Evolutionary conservation across 2,329 filamentous ascomycete genomes (phyloP).

Genomic region (Pseudogymnoascus sp.): DNA sequence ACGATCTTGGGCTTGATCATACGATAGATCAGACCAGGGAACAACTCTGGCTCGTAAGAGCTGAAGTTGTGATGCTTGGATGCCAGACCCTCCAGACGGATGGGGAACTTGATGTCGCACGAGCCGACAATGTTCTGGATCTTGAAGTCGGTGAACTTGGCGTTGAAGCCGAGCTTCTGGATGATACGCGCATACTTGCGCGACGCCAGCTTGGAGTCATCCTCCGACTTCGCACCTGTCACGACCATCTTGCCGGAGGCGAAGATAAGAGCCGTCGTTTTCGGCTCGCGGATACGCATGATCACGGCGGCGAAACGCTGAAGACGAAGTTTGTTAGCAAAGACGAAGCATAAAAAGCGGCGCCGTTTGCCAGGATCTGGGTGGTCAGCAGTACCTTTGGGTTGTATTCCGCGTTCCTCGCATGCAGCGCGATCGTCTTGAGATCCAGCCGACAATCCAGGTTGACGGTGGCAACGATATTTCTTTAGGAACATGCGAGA

Average conservation of each 20-base stretch:
- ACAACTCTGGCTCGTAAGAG: constrained; percentile 96
- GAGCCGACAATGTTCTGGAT: constrained; percentile 99
- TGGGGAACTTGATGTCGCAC: constrained; percentile 99
- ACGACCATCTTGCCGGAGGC: constrained; percentile 99
- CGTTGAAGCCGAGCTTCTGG: constrained; percentile 98
- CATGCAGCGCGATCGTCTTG: constrained; percentile 97
- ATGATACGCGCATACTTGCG: constrained; percentile 99
- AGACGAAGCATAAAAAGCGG: constrained; percentile 35
- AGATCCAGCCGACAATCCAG: constrained; percentile 94
- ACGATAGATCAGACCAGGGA: constrained; percentile 98
- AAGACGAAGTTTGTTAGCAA: constrained; percentile 27
- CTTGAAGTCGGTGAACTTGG: constrained; percentile 99
- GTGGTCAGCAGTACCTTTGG: constrained; percentile 64
- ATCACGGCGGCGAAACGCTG: constrained; percentile 98
- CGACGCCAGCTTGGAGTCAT: constrained; percentile 93
- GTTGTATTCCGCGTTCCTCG: constrained; percentile 97
- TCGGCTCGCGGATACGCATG: constrained; percentile 98
- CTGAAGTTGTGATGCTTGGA: constrained; percentile 99
- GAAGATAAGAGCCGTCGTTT: constrained; percentile 97
- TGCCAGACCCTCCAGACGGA: constrained; percentile 89
- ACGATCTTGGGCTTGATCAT: constrained; percentile 99
- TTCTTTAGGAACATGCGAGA: constrained; percentile 54
- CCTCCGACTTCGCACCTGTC: constrained; percentile 94
- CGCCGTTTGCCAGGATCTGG: constrained; percentile 32
- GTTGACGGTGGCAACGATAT: constrained; percentile 98